Evolutionary conservation across 140 eudicot species (phyloP).

Genomic region (Bidens hawaiensis): DNA sequence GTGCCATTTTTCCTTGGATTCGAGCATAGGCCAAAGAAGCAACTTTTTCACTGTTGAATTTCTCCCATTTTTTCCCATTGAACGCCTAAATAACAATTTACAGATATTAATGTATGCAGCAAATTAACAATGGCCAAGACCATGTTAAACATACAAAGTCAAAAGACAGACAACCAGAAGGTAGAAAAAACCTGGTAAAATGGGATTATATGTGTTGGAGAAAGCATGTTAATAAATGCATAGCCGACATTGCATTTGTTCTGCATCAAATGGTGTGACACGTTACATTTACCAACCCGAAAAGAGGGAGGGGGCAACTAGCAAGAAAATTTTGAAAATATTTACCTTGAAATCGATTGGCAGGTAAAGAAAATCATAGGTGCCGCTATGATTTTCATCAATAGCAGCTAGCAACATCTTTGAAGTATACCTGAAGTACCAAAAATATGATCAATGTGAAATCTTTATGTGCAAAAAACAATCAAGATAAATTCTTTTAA

Average conservation of each 20-base stretch:
- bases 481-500: background rate
- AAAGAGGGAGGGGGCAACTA: background rate
- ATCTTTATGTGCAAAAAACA: background rate
- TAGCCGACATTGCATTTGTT: conserved; percentile 90
- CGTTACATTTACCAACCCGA: conserved; percentile 7
- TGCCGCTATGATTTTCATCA: conserved; percentile 81
- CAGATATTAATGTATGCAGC: background rate
- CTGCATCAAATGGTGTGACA: conserved; percentile 30
- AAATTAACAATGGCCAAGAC: too few relatives aligned
- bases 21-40: conserved; percentile 91
- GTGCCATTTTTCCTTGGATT: conserved; percentile 82
- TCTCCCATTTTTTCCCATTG: conserved; percentile 91
- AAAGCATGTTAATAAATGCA: conserved; percentile 84
- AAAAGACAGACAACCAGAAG: background rate
- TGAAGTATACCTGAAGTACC: conserved; percentile 71
- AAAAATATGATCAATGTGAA: conserved; percentile 12
- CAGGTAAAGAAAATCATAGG: conserved; percentile 68
- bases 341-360: conserved; percentile 80
- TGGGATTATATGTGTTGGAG: conserved; percentile 61
- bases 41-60: conserved; percentile 89
- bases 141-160: background rate
- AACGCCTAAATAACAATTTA: conserved; percentile 53
- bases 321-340: background rate
- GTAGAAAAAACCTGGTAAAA: conserved; percentile 54
- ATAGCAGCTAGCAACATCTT: conserved; percentile 90